These are phyloP conservation scores for Otatea glauca DNA, from an alignment of 176 grass and related monocot species.

Conservation along the genomic window DNA sequence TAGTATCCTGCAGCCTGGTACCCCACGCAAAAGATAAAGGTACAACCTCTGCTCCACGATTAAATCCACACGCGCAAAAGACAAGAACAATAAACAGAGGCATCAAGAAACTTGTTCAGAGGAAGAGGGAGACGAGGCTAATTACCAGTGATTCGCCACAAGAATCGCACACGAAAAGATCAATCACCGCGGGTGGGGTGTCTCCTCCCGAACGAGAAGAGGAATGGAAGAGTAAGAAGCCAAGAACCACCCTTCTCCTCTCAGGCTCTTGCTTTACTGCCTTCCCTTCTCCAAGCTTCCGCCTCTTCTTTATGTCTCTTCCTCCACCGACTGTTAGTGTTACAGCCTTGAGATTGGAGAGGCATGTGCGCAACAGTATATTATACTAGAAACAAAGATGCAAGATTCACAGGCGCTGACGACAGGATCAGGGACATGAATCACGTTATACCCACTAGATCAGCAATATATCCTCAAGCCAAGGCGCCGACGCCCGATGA, in stretches of 20 bases:
- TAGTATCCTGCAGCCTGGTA: background rate
- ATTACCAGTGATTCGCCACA: conserved; percentile 9
- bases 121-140: background rate
- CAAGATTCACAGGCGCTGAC: background rate
- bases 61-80: background rate
- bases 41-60: background rate
- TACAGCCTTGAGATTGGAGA: conserved; percentile 7
- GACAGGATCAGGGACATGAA: background rate
- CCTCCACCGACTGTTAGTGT: background rate
- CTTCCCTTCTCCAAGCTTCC: conserved; percentile 29
- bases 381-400: conserved; percentile 8
- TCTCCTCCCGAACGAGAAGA: background rate
- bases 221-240: background rate
- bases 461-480: conserved; percentile 8
- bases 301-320: background rate
- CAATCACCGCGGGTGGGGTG: background rate
- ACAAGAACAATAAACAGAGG: background rate
- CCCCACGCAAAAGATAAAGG: conserved; percentile 20
- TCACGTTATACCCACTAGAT: background rate
- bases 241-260: background rate
- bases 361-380: conserved; percentile 33
- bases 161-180: background rate
- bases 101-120: conserved; percentile 25
- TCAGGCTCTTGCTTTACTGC: background rate
- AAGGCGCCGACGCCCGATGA: conserved; percentile 28